A percentile compares a stretch with the other conserved stretches of the same genome.
Conservation (phyloP, 495 filamentous ascomycete genomes). For the Podospora fimiseda region DNA sequence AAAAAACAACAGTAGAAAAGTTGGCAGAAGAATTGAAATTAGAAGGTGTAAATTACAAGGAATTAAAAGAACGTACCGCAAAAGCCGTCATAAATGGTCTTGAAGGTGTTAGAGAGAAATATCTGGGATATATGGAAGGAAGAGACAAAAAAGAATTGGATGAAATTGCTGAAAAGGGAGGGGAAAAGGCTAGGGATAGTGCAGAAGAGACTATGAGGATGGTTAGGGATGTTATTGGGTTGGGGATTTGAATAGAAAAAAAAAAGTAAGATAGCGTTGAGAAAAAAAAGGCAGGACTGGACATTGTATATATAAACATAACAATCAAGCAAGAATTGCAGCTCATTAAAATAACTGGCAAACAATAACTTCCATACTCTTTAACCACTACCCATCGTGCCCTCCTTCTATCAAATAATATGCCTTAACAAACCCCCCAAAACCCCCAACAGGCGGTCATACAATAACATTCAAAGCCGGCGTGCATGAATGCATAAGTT, state of each 20-base stretch:
- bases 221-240: constrained; percentile 58
- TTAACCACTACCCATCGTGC: too few species aligned
- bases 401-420: too few species aligned
- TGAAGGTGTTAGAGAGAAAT: constrained; percentile 54
- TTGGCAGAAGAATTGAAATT: constrained; percentile 46
- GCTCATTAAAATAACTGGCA: too few species aligned
- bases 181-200: constrained; percentile 52
- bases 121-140: constrained; percentile 43
- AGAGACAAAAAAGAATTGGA: constrained; percentile 40
- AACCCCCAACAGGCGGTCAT: too few species aligned
- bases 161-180: constrained; percentile 54
- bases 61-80: constrained; percentile 63
- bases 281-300: too few species aligned
- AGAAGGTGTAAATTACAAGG: constrained; percentile 44
- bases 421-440: too few species aligned
- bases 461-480: too few species aligned
- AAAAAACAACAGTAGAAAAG: constrained; percentile 40
- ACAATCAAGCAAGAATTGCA: too few species aligned
- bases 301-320: too few species aligned
- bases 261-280: not conserved
- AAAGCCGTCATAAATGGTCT: constrained; percentile 51
- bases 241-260: constrained; percentile 31
- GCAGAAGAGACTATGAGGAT: constrained; percentile 60
- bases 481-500: too few species aligned
- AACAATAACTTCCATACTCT: too few species aligned